Evolutionary conservation across 2,329 filamentous ascomycete species (phyloP), one percentile per base, ranked within the genome.

Genomic region (Sclerotinia sclerotiorum): DNA sequence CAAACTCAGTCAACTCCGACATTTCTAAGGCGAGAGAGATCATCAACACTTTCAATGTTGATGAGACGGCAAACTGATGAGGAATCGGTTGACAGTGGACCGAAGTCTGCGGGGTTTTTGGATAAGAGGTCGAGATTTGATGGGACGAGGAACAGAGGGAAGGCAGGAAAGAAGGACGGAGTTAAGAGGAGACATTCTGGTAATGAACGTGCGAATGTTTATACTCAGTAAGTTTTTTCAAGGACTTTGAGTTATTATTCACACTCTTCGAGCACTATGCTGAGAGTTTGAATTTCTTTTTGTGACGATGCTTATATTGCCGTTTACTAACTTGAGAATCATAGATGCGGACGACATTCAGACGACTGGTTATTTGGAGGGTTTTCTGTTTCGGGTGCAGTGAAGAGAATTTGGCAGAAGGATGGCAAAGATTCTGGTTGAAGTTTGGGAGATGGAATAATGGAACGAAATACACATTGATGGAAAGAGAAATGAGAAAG

Each of bases 341-440:
- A 27, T 44, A 67, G 65, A 42, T 67, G 69, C 54, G 69, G 69
- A 19, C 60, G 69, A 63, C 69, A 71, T 66, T 65, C 68, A 15
- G 58, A 71, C 46, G 69, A 70, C 7, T 71, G 69, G 69, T 27
- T 71, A 17, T 71, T 71, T n/a, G 68, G 69, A 7, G 68, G 68
- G 8, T 65, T 69, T 21, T 65, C 69, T 5, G 24, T 69, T 11
- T 35, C 60, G 2, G 55, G 54, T 24, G 61, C 32, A 54, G 60
- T 71, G 13, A 71, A 68, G 56, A 67, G 57, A 15, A 68, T 71
- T 21, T 70, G 67, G 69, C 55, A 70, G 19, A 70, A 58, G 55
- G 68, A 66, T 17, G 52, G 52, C 7, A 65, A 58, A 29, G 67
- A 66, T 39, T 67, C 65, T 6, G 65, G 55, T 0, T 67, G 48